Percentiles rank a stretch among this genome's conserved stretches.
Conservation (phyloP, 2,329 filamentous ascomycete genomes). For the Taxawa tesnikishii region DNA sequence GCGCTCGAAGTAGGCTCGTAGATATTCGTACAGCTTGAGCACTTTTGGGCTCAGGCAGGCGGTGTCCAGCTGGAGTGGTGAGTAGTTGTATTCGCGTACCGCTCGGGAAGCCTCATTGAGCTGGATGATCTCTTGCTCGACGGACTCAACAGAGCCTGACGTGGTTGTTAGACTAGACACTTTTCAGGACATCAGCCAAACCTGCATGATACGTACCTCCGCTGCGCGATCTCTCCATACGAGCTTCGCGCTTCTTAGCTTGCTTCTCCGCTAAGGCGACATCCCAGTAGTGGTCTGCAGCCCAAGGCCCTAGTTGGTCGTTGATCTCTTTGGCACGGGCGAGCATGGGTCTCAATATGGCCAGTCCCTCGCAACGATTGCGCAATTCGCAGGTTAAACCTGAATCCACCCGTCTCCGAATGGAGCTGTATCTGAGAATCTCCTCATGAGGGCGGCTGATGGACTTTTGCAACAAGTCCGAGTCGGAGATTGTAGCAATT, state of each 20-base stretch:
- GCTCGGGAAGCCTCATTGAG: constrained; percentile 52
- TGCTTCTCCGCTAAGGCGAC: constrained; percentile 54
- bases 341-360: constrained; percentile 45
- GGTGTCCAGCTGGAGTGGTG: constrained; percentile 3
- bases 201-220: too few relatives aligned
- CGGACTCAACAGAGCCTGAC: background rate
- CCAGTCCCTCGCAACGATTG: constrained; percentile 37
- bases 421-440: constrained; percentile 41
- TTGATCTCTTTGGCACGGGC: constrained; percentile 46
- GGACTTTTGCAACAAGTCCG: constrained; percentile 44
- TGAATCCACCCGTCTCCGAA: constrained; percentile 41
- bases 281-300: constrained; percentile 70
- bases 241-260: constrained; percentile 46
- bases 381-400: constrained; percentile 48
- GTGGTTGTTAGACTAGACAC: constrained; percentile 4
- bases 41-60: constrained; percentile 61
- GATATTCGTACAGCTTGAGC: constrained; percentile 44
- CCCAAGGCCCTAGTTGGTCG: constrained; percentile 67
- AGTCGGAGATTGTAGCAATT: constrained; percentile 65
- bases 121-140: constrained; percentile 39
- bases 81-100: background rate
- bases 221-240: constrained; percentile 27
- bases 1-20: constrained; percentile 51
- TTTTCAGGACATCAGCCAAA: too few relatives aligned
- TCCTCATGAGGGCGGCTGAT: constrained; percentile 49